phyloP scores from a whole-genome alignment of 1,284 basidiomycete genomes.

The Sporisorium exsertum region DNA sequence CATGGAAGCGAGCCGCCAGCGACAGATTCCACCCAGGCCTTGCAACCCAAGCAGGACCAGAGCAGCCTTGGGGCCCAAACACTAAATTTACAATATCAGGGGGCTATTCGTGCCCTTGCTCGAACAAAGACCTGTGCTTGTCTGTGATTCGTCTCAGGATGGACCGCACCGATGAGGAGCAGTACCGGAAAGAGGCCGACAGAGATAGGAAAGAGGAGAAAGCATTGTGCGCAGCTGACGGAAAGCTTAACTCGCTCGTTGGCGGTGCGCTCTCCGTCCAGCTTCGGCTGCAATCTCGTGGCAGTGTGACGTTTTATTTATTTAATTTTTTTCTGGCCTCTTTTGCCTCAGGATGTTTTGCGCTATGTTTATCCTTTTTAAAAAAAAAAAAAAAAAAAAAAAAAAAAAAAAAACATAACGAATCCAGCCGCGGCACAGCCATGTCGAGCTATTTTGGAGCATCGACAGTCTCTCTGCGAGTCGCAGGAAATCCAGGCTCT shows the following conservation, averaged over 20 bases:
- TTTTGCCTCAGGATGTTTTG: too few relatives aligned
- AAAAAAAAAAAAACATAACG: background rate
- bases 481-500: background rate
- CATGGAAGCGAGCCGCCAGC: background rate
- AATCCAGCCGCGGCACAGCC: background rate
- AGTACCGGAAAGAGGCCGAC: background rate
- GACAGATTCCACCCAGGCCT: background rate
- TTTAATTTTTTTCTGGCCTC: background rate
- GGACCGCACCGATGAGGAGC: background rate
- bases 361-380: too few relatives aligned
- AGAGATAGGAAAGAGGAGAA: background rate
- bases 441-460: background rate
- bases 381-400: too few relatives aligned
- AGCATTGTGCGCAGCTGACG: background rate
- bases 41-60: background rate
- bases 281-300: background rate
- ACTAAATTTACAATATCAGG: background rate
- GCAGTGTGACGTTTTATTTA: background rate
- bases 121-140: background rate
- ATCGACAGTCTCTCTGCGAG: background rate
- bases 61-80: background rate
- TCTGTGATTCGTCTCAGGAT: background rate
- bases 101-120: background rate
- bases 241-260: conserved; percentile 10
- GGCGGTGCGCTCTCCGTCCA: background rate